Conservation (phyloP, 805 yeast species). For the Hanseniaspora lindneri region DNA sequence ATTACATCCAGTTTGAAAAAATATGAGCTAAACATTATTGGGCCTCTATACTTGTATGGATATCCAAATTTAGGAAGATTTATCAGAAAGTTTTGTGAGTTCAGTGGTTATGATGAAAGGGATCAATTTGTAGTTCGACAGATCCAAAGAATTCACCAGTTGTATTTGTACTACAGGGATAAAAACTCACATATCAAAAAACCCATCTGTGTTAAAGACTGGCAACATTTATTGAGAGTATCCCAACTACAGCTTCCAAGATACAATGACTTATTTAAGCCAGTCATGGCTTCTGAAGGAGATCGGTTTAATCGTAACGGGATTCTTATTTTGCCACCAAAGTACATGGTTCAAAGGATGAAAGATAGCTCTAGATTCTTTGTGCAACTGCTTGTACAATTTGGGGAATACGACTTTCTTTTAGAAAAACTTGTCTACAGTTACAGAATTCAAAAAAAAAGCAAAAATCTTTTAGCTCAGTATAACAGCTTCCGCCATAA, state of each 20-base stretch:
- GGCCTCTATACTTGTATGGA: too few relatives aligned
- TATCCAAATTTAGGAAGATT: too few relatives aligned
- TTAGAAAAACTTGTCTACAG: background rate
- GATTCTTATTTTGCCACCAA: background rate
- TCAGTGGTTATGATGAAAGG: too few relatives aligned
- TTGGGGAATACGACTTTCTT: background rate
- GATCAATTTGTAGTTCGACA: background rate
- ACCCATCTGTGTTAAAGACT: background rate
- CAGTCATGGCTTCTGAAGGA: background rate
- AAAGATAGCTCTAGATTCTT: background rate
- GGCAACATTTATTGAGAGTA: background rate
- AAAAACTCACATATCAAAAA: background rate
- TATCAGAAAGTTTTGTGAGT: too few relatives aligned
- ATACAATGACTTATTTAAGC: background rate
- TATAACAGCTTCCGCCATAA: background rate
- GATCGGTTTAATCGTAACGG: background rate
- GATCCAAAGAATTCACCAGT: background rate
- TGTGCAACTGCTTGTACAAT: background rate
- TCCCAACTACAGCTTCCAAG: background rate
- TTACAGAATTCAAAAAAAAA: background rate
- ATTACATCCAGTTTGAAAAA: too few relatives aligned
- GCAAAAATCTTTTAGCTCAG: background rate
- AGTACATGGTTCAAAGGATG: background rate
- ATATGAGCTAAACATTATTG: too few relatives aligned
- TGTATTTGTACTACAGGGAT: background rate